Evolutionary conservation across 2,329 filamentous ascomycete genomes (phyloP).

Genomic region (Phaeosphaeria sp.): DNA sequence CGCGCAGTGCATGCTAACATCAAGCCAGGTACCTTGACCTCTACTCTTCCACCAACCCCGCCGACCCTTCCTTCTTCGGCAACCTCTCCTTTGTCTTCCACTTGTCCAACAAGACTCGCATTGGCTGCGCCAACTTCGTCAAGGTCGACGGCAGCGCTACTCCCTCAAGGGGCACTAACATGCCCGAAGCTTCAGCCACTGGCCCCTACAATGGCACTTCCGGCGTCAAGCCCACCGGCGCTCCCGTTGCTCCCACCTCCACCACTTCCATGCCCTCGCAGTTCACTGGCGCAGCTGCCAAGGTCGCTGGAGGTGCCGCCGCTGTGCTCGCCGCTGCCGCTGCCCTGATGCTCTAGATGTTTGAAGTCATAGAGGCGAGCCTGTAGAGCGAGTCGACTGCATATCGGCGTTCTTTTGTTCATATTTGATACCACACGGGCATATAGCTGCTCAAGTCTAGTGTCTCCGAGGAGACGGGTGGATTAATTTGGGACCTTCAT

Average conservation of each 20-base stretch:
- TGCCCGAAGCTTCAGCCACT: constrained; percentile 18
- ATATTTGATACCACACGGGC: constrained; percentile 29
- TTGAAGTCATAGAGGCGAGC: not conserved
- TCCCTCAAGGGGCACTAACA: constrained; percentile 14
- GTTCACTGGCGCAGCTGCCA: constrained; percentile 26
- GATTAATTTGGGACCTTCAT: constrained; percentile 11
- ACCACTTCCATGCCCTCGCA: constrained; percentile 14
- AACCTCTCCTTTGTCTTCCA: constrained; percentile 63
- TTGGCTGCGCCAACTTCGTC: constrained; percentile 65
- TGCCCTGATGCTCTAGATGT: constrained; percentile 33
- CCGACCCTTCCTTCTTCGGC: constrained; percentile 58
- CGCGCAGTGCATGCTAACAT: constrained; percentile 1
- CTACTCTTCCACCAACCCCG: constrained; percentile 55
- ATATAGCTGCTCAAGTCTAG: not conserved
- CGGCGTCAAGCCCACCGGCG: constrained; percentile 18
- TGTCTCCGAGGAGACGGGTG: not conserved
- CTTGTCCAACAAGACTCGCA: constrained; percentile 58
- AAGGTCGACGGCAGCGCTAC: constrained; percentile 50
- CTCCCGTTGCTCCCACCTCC: constrained; percentile 20
- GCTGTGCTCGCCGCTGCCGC: constrained; percentile 30
- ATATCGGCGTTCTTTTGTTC: constrained; percentile 22
- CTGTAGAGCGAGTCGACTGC: constrained; percentile 5
- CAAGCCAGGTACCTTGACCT: constrained; percentile 53
- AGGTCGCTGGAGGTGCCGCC: constrained; percentile 27
- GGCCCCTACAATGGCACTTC: constrained; percentile 17